These are phyloP conservation scores for Francoa sonchifolia DNA, from an alignment of 441 rosid genomes.

Conservation along the genomic window DNA sequence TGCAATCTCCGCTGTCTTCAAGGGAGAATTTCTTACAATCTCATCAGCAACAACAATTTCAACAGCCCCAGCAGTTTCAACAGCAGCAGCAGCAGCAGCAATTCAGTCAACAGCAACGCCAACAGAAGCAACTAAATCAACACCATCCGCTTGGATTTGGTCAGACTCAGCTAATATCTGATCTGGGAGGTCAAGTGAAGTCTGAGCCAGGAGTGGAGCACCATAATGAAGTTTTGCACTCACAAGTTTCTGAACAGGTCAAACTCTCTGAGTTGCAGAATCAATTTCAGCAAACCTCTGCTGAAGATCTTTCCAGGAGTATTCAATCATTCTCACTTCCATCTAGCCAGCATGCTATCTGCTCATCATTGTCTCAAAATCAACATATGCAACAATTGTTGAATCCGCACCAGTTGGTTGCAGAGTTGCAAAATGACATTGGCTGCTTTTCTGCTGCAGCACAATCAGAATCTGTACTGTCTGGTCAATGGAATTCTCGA, in stretches of 20 bases:
- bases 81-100: constrained; percentile 58
- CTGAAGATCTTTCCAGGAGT: constrained; percentile 41
- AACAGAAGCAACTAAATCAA: constrained; percentile 36
- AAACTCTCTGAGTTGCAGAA: constrained; percentile 61
- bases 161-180: constrained; percentile 46
- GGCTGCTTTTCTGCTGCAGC: constrained; percentile 39
- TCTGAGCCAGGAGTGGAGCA: constrained; percentile 66
- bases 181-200: constrained; percentile 52
- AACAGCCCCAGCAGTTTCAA: constrained; percentile 58
- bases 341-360: constrained; percentile 38
- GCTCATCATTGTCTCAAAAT: constrained; percentile 43
- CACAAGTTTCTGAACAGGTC: constrained; percentile 52
- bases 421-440: constrained; percentile 48
- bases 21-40: constrained; percentile 42
- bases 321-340: constrained; percentile 34
- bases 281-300: constrained; percentile 54
- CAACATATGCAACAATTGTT: constrained; percentile 66
- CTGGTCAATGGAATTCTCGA: constrained; percentile 53
- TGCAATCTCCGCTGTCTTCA: constrained; percentile 31
- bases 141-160: too few species aligned
- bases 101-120: constrained; percentile 65
- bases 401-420: constrained; percentile 44
- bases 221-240: constrained; percentile 36
- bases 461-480: constrained; percentile 42
- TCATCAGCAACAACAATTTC: constrained; percentile 71